Base-by-base conservation (phyloP, 331 rosid genomes). In the Cydonia oblonga region DNA sequence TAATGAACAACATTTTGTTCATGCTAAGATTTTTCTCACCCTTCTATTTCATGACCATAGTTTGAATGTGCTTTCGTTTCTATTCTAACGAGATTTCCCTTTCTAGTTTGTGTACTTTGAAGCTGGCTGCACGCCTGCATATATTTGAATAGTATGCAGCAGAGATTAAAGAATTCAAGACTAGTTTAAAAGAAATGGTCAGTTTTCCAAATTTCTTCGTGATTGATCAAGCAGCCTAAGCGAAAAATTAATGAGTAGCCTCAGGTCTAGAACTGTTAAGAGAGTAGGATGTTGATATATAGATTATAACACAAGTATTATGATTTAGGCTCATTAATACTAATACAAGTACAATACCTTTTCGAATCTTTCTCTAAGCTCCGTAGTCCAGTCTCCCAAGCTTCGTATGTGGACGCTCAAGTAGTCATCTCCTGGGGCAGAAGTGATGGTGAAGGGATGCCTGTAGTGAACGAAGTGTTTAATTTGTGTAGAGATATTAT, bases 401-500 rank as follows among this genome's bases (percentile, higher is more conserved):
- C 96, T 76, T 79, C 88, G 61, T 32, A 93, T 83, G 75, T 90
- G 98, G 71, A 90, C 96, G 74, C 97, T 93, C 81, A 93, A 81
- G 85, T 89, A 90, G 66, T 89, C 92, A 75, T 93, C 97, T 65
- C 90, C 91, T 1, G 97, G 98, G 51, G 98, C 98, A 64, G 98
- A 93, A 70, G 98, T 93, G 78, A 90, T 93, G 64, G 96, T 87
- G 83, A 93, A 93, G 22, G 97, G 98, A 76, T 93, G 97, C 98
- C 98, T 93, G 80, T 11, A 81, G 46, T 52, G 78, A 64, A 46
- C 14, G 53, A 71, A 57, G 46, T 71, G 25, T 66, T 5, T 25
- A 71, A 11, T 49, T 49, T 49, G 26, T 10, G 38, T 67, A 75
- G 73, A 53, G 57, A 73, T 44, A 38, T 5, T 51, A 42, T 33